Evolutionary conservation across 208 protist species (phyloP), one percentile per base, ranked within the genome.

Genomic region (Giardia muris): DNA sequence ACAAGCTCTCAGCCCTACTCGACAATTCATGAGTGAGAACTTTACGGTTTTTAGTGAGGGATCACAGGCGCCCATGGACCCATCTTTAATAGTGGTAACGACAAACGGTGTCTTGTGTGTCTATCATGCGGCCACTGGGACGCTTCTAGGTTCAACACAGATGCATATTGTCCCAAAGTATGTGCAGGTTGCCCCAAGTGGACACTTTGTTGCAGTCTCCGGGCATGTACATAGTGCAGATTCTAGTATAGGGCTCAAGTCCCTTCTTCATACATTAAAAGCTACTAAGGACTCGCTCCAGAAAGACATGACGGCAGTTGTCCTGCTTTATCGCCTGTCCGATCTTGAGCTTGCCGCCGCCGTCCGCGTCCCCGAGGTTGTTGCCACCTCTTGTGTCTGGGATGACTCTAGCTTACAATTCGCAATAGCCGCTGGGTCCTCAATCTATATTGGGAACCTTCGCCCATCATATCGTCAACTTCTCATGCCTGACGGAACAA

Each of bases 401-500:
- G 87, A 90, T n/a, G n/a, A 43, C n/a, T 43, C 43, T 0, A 39
- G 42, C 19, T 46, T 90, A 44, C 1, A 46, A 48, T n/a, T 90
- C 0, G 87, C 45, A 2, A 4, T 90, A 2, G 87, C 42, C 1
- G 45, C 87, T 4, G 87, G 45, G 2, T n/a, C 1, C 2, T 1
- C n/a, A 1, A 2, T 90, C 19, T 90, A 47, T n/a, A 4, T 90
- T 1, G 87, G 45, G 2, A 47, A 30, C 43, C n/a, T 90, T 4
- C 1, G 87, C 42, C 87, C 45, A 10, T 47, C 42, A 4, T 90
- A 90, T 47, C 1, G 45, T 47, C 87, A 90, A 43, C 48, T 43
- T 90, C n/a, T 90, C 19, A 22, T 90, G 4, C 2, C 4, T 47
- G 87, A 90, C 87, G 87, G 87, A 10, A 90, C 87, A 43, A 45